These are phyloP conservation scores for Ceratobasidium sp. DNA, from an alignment of 1,284 basidiomycete species.

Conservation along the genomic window DNA sequence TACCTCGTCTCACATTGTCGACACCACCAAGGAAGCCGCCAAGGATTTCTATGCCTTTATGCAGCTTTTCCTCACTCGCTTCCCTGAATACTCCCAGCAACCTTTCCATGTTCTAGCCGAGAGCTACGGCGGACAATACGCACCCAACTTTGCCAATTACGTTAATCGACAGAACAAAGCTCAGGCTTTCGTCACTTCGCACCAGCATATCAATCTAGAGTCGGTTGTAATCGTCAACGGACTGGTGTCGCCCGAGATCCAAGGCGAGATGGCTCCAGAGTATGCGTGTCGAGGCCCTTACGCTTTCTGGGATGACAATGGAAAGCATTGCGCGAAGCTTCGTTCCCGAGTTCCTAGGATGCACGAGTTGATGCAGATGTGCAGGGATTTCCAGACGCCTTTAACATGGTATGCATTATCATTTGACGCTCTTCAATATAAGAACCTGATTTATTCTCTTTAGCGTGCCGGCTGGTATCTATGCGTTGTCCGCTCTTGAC, in stretches of 20 bases:
- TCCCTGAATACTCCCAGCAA: constrained; percentile 57
- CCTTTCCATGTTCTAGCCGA: constrained; percentile 72
- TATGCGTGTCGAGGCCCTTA: constrained; percentile 35
- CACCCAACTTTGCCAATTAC: constrained; percentile 69
- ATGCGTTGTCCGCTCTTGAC: background rate
- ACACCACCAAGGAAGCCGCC: constrained; percentile 50
- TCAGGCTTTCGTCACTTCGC: background rate
- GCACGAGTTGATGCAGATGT: constrained; percentile 15
- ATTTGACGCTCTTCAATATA: background rate
- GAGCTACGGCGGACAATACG: constrained; percentile 71
- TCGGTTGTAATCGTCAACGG: constrained; percentile 40
- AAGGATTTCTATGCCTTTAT: constrained; percentile 64
- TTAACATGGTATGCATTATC: constrained; percentile 30
- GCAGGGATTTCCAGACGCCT: constrained; percentile 33
- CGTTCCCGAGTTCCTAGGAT: constrained; percentile 35
- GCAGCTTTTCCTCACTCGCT: constrained; percentile 70
- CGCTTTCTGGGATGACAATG: constrained; percentile 42
- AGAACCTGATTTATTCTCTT: background rate
- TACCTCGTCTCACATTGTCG: constrained; percentile 59
- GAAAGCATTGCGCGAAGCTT: constrained; percentile 37
- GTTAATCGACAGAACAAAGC: constrained; percentile 67
- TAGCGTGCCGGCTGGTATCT: constrained; percentile 36
- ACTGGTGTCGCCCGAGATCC: background rate
- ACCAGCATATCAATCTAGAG: constrained; percentile 29
- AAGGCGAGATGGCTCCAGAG: constrained; percentile 33